Base-by-base conservation (phyloP, 2,329 filamentous ascomycete species). In the Penicillium sp. region DNA sequence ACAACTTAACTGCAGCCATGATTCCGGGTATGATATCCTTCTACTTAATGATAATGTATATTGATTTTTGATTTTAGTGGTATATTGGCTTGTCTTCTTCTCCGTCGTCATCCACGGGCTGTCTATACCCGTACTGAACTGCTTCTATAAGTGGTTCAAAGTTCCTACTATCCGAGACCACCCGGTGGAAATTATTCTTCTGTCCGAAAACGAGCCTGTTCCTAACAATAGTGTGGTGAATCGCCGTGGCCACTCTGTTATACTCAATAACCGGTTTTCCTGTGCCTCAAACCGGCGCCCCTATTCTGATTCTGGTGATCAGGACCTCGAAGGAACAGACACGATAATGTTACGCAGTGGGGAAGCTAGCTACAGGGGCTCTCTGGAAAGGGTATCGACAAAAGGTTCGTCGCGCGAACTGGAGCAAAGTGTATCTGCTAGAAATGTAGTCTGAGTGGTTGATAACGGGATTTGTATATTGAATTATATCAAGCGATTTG, bases 11-110 rank as follows among this genome's bases (percentile, higher is more conserved):
- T 2, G 65, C 66, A 6, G 72, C 73, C 9, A 78, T 81, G 70
- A 63, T 69, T 2, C 77, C 77, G 36, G 69, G 73, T 74, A 66
- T 51, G 65, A 33, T 5, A 13, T n/a, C 4, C 10, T 7, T 15
- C 12, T 19, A 13, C 23, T 10, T 9, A 4, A 10, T 9, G 4
- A 10, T 19, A 12, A 8, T 13, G 5, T n/a, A 21, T 6, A 51
- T 49, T 61, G 15, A 61, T 45, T 25, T 21, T n/a, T 31, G n/a
- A 13, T 42, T 33, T n/a, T 41, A 73, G 75, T 78, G 6, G 78
- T 80, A 2, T 81, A 80, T 61, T 80, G 73, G 70, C 73, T 80
- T 4, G 78, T 80, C 0, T 63, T 79, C 23, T 75, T 75, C 61
- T 75, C 72, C 1, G 72, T 76, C 31, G 58, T 77, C 12, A 61